These are phyloP conservation scores for Zygoascus flipseniorum DNA, from an alignment of 805 yeast genomes.

Conservation along the genomic window DNA sequence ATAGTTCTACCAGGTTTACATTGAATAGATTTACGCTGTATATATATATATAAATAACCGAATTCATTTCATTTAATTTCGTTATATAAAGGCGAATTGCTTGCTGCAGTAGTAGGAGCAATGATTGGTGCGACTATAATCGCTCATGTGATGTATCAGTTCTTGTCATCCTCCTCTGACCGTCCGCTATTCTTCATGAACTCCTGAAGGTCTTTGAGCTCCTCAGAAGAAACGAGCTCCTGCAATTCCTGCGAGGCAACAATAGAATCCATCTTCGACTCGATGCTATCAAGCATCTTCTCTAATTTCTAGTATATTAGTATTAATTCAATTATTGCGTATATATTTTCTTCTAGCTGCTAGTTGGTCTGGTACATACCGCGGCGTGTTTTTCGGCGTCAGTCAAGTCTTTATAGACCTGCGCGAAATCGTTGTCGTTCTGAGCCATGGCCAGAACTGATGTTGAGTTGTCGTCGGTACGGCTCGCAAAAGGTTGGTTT, in stretches of 20 bases:
- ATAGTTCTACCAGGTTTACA: no score
- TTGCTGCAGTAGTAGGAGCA: no score
- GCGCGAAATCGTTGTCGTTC: constrained; percentile 35
- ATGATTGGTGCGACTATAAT: no score
- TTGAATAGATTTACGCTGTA: no score
- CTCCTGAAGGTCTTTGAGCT: constrained; percentile 7
- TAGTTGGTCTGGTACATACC: constrained; percentile 23
- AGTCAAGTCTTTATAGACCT: constrained; percentile 49
- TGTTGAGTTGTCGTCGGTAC: neutral
- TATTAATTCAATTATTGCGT: neutral
- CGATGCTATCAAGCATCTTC: constrained; percentile 54
- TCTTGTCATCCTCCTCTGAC: no score
- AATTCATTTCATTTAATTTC: no score
- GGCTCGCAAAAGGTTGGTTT: neutral
- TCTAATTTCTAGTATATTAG: constrained; percentile 38
- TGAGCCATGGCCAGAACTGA: neutral
- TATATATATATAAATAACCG: no score
- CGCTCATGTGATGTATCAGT: no score
- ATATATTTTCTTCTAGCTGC: no score
- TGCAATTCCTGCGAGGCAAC: constrained; percentile 25
- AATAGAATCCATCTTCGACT: constrained; percentile 53
- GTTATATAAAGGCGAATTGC: no score
- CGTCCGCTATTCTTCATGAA: constrained; percentile 2
- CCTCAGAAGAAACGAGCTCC: constrained; percentile 25
- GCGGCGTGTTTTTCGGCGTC: constrained; percentile 63